These are phyloP conservation scores for Collybiopsis luxurians DNA, from an alignment of 768 basidiomycete species.

Conservation along the genomic window DNA sequence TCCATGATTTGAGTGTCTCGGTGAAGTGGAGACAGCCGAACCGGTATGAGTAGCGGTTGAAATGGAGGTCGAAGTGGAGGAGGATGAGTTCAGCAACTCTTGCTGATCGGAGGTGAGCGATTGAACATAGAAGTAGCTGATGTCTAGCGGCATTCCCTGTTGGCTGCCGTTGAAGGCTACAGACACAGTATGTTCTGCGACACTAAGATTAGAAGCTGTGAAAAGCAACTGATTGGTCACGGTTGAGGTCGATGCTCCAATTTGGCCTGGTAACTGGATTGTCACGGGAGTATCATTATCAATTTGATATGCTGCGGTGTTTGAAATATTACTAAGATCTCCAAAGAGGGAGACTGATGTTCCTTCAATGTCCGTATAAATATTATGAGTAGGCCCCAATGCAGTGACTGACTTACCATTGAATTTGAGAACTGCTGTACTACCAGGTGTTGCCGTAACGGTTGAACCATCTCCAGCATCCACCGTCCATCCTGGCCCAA, in stretches of 20 bases:
- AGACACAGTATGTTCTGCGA: not conserved
- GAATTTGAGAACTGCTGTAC: no score
- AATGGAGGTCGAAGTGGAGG: not conserved
- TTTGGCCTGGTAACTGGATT: not conserved
- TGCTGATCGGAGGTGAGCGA: not conserved
- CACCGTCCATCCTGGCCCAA: no score
- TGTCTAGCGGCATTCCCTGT: conserved; percentile 1
- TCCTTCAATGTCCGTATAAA: no score
- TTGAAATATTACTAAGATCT: no score
- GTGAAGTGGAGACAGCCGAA: not conserved
- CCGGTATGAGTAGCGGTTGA: no score
- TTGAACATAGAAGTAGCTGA: not conserved
- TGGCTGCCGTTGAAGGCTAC: conserved; percentile 2
- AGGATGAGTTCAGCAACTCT: not conserved
- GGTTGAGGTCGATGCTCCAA: not conserved
- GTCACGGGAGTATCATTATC: not conserved
- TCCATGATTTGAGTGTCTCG: not conserved
- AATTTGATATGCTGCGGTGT: not conserved
- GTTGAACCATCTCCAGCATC: no score
- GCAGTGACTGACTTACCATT: no score
- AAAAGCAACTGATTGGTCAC: conserved; percentile 4
- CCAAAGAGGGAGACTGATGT: no score
- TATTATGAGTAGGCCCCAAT: no score
- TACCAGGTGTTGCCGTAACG: no score
- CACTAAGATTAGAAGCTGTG: not conserved